A percentile compares a stretch with the other conserved stretches of the same genome.
These are phyloP conservation scores for Triticum urartu DNA, from an alignment of 176 grass and related monocot genomes.

Conservation along the genomic window DNA sequence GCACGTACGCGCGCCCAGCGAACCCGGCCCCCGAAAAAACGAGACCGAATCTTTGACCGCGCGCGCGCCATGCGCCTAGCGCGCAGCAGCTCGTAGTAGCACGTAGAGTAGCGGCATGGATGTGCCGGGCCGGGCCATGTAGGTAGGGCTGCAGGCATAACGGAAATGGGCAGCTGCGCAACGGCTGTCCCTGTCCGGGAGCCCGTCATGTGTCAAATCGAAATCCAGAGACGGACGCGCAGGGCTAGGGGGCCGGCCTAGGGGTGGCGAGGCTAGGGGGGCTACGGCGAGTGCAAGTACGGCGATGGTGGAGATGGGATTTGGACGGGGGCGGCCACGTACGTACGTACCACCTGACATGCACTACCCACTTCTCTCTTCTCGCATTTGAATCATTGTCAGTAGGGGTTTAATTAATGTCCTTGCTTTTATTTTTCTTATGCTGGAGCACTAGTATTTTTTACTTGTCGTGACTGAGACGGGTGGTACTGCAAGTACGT, in stretches of 20 bases:
- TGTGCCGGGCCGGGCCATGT: neutral
- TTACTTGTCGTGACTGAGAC: neutral
- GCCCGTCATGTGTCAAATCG: neutral
- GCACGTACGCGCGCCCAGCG: neutral
- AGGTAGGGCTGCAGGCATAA: neutral
- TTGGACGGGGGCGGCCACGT: neutral
- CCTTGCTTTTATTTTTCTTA: neutral
- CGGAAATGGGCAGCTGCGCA: neutral
- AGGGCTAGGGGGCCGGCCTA: too few relatives aligned
- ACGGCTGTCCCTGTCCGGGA: neutral
- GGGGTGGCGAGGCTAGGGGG: too few relatives aligned
- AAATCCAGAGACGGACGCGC: neutral
- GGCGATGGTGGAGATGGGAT: neutral
- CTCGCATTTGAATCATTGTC: neutral
- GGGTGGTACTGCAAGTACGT: neutral
- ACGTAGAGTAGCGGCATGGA: neutral
- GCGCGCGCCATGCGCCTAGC: neutral
- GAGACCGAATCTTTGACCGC: constrained; percentile 66
- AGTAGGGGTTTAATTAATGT: neutral
- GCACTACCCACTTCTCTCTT: neutral
- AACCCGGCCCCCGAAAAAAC: constrained; percentile 9
- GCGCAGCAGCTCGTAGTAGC: too few relatives aligned
- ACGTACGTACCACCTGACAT: neutral
- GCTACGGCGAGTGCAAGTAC: neutral
- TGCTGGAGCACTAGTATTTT: neutral